Evolutionary conservation across 805 yeast genomes (phyloP), one percentile per base, ranked within the genome.

Genomic region (Starmerella potacharoeniae): DNA sequence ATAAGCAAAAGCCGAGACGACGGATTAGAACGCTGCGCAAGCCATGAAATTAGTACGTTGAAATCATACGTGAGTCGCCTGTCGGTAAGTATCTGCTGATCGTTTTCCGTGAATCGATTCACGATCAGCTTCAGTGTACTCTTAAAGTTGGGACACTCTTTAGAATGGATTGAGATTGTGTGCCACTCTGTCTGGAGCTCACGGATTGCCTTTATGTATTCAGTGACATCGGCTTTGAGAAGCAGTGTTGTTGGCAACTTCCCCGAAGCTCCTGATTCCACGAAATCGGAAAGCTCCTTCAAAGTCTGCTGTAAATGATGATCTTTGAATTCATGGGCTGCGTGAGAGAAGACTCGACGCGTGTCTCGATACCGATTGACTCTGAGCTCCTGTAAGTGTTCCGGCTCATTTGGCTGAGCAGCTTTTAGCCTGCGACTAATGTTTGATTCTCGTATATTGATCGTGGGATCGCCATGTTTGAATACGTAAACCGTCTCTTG

Each of bases 21-120:
- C 6, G 30, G 55, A 28, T 5, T 22, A 14, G 9, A 34, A 28
- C 56, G 58, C 9, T 37, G 49, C 14, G 44, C 40, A n/a, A 63
- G 60, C 71, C 72, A 71, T 22, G 69, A 69, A 7, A 53, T 64
- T 37, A 72, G 58, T 11, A 71, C 64, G 33, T 66, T 69, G 31
- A 72, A 63, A 47, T 72, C 75, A 51, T 70, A 72, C 33, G 69
- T 60, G 34, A 71, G 56, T 29, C 73, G 59, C 37, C 68, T 60
- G 49, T 71, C 73, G 30, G 57, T 57, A 10, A 59, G 53, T 5
- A 62, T 51, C 14, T 57, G 62, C 2, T 54, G 34, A 6, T 60
- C 61, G 7, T 49, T 57, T 30, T 64, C 67, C 6, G 69, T 64
- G 17, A 71, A 42, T 6, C 66, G 58, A 40, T 63, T 62, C 4